Percentiles rank a stretch among this genome's conserved stretches.
These are phyloP conservation scores for Lipomyces sp. DNA, from an alignment of 805 yeast genomes.

Conservation along the genomic window DNA sequence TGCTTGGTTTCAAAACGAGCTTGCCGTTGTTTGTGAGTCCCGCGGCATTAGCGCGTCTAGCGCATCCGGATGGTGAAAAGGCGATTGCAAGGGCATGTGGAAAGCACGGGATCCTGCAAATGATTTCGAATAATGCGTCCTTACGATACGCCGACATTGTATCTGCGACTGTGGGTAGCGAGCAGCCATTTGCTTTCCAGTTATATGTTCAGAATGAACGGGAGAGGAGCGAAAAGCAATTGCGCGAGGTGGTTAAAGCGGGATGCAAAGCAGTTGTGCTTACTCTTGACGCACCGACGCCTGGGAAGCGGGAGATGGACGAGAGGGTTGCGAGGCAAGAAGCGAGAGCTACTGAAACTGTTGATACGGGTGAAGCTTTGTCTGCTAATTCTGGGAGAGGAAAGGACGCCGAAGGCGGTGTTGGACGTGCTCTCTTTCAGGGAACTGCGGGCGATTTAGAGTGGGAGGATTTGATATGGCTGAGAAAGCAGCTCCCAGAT, in stretches of 20 bases:
- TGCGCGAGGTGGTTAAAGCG: slow-evolving; percentile 49
- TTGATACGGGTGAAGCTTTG: slow-evolving; percentile 20
- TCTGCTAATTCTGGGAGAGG: slow-evolving; percentile 35
- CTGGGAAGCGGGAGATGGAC: slow-evolving; percentile 58
- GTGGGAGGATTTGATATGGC: slow-evolving; percentile 37
- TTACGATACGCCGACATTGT: slow-evolving; percentile 52
- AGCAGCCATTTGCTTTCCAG: slow-evolving; percentile 56
- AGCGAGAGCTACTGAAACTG: slow-evolving; percentile 36
- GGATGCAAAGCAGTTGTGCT: slow-evolving; percentile 54
- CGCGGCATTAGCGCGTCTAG: slow-evolving; percentile 53
- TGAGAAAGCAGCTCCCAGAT: slow-evolving; percentile 33
- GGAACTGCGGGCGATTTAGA: slow-evolving; percentile 40
- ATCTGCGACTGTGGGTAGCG: slow-evolving; percentile 43
- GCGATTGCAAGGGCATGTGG: slow-evolving; percentile 52
- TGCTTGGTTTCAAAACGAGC: slow-evolving; percentile 54
- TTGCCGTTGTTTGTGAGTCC: slow-evolving; percentile 57
- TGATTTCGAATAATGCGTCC: slow-evolving; percentile 54
- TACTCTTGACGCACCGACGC: slow-evolving; percentile 58
- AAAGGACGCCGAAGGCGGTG: slow-evolving; percentile 46
- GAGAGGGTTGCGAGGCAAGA: slow-evolving; percentile 45
- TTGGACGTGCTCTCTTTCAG: slow-evolving; percentile 44
- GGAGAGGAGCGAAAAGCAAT: slow-evolving; percentile 42
- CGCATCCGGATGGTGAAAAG: slow-evolving; percentile 53
- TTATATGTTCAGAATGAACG: slow-evolving; percentile 54
- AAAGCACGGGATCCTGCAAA: slow-evolving; percentile 51